These are phyloP conservation scores for Candida railenensis DNA, from an alignment of 805 yeast species.

Conservation along the genomic window DNA sequence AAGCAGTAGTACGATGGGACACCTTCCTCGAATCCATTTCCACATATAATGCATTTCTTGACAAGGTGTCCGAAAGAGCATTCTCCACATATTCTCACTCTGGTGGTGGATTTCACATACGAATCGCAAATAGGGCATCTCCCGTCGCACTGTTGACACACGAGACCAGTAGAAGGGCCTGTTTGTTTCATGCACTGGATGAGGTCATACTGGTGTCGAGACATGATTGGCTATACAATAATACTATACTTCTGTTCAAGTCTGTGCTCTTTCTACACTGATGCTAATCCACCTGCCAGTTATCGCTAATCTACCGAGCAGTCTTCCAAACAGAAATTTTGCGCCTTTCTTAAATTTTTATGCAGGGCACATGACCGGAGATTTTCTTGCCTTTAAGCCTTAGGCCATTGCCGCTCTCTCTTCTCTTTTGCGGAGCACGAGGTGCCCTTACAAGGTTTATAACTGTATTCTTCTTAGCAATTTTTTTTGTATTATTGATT, in stretches of 20 bases:
- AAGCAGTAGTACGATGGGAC: slow-evolving; percentile 71
- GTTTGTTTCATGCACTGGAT: slow-evolving; percentile 83
- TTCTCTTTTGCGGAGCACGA: too few species aligned
- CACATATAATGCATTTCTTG: slow-evolving; percentile 78
- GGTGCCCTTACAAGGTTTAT: too few species aligned
- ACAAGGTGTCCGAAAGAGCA: slow-evolving; percentile 73
- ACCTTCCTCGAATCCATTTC: slow-evolving; percentile 57
- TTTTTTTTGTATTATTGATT: too few species aligned
- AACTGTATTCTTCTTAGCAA: neutral
- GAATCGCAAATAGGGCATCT: slow-evolving; percentile 90
- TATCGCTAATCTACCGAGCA: too few species aligned
- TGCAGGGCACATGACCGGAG: neutral
- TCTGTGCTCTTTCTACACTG: too few species aligned
- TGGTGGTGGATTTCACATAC: slow-evolving; percentile 64
- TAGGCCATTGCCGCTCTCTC: neutral
- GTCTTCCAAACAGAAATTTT: too few species aligned
- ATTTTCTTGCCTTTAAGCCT: neutral
- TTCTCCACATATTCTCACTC: slow-evolving; percentile 77
- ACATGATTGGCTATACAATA: slow-evolving; percentile 56
- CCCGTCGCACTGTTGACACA: slow-evolving; percentile 89
- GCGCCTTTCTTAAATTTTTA: neutral
- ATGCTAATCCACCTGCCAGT: too few species aligned
- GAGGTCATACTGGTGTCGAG: slow-evolving; percentile 85
- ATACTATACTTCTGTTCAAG: too few species aligned
- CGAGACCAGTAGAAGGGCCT: slow-evolving; percentile 65